phyloP scores from a whole-genome alignment of 2,329 filamentous ascomycete genomes.

The Akanthomyces uredinophilus region DNA sequence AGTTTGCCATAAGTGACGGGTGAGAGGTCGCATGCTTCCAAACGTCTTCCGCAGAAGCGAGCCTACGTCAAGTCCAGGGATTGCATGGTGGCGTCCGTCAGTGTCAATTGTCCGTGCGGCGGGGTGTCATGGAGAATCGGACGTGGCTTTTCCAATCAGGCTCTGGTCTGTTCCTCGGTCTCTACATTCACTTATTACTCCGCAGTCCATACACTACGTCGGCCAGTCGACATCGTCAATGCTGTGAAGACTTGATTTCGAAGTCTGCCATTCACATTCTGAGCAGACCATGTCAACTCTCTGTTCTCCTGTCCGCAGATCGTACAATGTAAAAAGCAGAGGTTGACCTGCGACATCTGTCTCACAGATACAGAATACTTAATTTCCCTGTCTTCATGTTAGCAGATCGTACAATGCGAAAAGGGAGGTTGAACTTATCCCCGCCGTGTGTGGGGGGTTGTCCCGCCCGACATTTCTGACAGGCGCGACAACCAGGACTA shows the following conservation, averaged over 20 bases:
- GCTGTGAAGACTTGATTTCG: too few relatives aligned
- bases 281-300: too few relatives aligned
- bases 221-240: background rate
- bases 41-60: background rate
- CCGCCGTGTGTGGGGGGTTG: slow-evolving; percentile 40
- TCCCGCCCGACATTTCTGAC: slow-evolving; percentile 47
- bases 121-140: background rate
- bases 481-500: slow-evolving; percentile 45
- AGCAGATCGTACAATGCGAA: background rate
- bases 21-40: background rate
- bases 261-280: too few relatives aligned
- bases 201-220: background rate
- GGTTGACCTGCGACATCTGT: background rate
- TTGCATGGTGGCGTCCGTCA: background rate
- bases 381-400: background rate
- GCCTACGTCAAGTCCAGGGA: background rate
- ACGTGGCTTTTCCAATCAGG: background rate
- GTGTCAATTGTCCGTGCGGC: background rate
- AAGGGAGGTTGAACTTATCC: slow-evolving; percentile 43
- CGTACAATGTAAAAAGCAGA: background rate
- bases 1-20: background rate
- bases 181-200: background rate
- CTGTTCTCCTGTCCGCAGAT: background rate
- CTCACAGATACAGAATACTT: background rate
- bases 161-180: too few relatives aligned